Evolutionary conservation across 805 yeast species (phyloP), one percentile per base, ranked within the genome.

Genomic region (Wickerhamomyces xylosicus): DNA sequence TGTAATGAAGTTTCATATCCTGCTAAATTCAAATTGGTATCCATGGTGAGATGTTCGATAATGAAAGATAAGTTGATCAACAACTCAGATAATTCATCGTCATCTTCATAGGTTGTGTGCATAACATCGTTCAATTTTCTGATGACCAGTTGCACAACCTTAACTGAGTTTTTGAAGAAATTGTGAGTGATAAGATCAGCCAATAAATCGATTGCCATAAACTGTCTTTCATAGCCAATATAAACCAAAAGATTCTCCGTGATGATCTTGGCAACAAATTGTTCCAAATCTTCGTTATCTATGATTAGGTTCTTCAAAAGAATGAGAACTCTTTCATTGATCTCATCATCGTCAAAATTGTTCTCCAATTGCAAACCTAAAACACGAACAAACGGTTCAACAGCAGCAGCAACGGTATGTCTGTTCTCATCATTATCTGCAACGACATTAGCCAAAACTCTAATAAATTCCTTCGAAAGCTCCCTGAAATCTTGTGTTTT

Each of bases 361-460:
- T 45, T 45, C 6, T 22, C 31, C 27, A 46, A 17, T 17, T 49
- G 49, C 2, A 2, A n/a, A 2, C 41, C 48, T 2, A 49, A 13
- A 9, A 33, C 25, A 10, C 19, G 25, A 19, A 49, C 38, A 15
- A 50, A 37, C 1, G 34, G 28, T 2, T 36, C 17, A 29, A 43
- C 34, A 8, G 40, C 18, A 13, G 31, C n/a, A 4, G 38, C 38
- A 4, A 50, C 41, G 3, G 28, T 19, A 6, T 34, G 31, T 40
- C 58, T 41, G 38, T 54, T 54, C 5, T 9, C 21, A 13, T 46
- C 49, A 29, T 42, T 46, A 44, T 54, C 58, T 18, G 57, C 59
- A 19, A 54, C 47, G 2, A 48, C 47, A 35, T 54, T 54, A 11
- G 50, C 50, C 28, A 53, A 25, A 3, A 52, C 58, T 19, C 55